Evolutionary conservation across 805 yeast genomes (phyloP).

Genomic region (Isabelozyma gotoi): DNA sequence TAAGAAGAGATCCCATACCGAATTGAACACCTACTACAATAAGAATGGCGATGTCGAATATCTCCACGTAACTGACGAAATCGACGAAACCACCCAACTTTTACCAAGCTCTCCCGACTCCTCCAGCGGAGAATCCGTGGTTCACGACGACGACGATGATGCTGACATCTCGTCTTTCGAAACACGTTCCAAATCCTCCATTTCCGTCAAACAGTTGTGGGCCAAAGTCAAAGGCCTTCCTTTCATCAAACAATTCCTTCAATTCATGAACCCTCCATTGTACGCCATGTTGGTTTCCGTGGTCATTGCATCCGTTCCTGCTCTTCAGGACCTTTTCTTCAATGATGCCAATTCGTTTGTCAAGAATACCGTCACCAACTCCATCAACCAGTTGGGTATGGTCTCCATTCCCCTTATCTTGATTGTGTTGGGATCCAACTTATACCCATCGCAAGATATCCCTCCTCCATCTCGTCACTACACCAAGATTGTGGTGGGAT

Average conservation of each 20-base stretch:
- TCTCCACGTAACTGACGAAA: not conserved
- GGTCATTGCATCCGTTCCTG: slow-evolving; percentile 65
- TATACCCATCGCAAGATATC: slow-evolving; percentile 65
- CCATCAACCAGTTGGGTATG: slow-evolving; percentile 65
- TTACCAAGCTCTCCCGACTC: not conserved
- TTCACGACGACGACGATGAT: not conserved
- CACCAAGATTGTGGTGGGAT: slow-evolving; percentile 62
- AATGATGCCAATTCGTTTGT: slow-evolving; percentile 54
- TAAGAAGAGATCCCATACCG: slow-evolving; percentile 47
- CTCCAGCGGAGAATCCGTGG: not conserved
- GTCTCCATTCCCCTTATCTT: slow-evolving; percentile 78
- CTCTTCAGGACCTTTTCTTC: slow-evolving; percentile 56
- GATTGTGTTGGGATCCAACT: slow-evolving; percentile 75
- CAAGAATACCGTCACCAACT: slow-evolving; percentile 61
- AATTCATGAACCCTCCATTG: slow-evolving; percentile 77
- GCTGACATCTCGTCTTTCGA: not conserved
- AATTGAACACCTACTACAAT: slow-evolving; percentile 22
- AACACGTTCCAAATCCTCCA: not conserved
- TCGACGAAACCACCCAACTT: not conserved
- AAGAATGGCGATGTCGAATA: slow-evolving; percentile 6
- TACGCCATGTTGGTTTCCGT: slow-evolving; percentile 74
- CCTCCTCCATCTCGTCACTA: slow-evolving; percentile 67
- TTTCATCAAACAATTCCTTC: slow-evolving; percentile 21
- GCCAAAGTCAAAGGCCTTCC: slow-evolving; percentile 5
- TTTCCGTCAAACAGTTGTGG: slow-evolving; percentile 1